Conservation (phyloP, 306 rosid species). For the Phaseolus lunatus region DNA sequence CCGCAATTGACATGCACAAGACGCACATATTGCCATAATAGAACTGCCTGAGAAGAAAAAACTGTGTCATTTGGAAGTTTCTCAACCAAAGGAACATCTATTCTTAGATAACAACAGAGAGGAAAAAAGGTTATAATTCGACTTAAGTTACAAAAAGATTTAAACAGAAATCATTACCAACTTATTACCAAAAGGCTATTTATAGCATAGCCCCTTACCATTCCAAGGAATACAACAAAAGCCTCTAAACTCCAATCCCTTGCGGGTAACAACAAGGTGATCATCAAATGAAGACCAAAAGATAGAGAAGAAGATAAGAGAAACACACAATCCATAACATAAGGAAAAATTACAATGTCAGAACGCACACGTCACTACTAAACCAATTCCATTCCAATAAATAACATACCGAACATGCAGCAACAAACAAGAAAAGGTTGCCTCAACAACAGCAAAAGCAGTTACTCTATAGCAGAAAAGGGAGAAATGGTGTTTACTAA, state of each 20-base stretch:
- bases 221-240: background rate
- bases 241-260: conserved; percentile 10
- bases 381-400: conserved; percentile 22
- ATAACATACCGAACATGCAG: conserved; percentile 16
- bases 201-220: conserved; percentile 19
- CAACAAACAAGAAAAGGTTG: background rate
- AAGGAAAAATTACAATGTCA: conserved; percentile 19
- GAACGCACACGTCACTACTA: conserved; percentile 19
- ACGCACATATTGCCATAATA: background rate
- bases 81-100: background rate
- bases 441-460: conserved; percentile 31
- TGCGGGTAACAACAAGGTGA: background rate
- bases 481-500: background rate
- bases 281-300: conserved; percentile 30
- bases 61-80: background rate
- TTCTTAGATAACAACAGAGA: background rate
- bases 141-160: background rate
- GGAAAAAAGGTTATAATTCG: background rate
- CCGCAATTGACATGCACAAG: background rate
- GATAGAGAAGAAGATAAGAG: background rate
- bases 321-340: conserved; percentile 27
- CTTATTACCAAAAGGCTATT: background rate
- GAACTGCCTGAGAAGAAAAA: conserved; percentile 24
- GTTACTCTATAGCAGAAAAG: background rate
- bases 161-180: background rate